Evolutionary conservation across 208 protist species (phyloP), one percentile per base, ranked within the genome.

Genomic region (Leishmania aethiopica): DNA sequence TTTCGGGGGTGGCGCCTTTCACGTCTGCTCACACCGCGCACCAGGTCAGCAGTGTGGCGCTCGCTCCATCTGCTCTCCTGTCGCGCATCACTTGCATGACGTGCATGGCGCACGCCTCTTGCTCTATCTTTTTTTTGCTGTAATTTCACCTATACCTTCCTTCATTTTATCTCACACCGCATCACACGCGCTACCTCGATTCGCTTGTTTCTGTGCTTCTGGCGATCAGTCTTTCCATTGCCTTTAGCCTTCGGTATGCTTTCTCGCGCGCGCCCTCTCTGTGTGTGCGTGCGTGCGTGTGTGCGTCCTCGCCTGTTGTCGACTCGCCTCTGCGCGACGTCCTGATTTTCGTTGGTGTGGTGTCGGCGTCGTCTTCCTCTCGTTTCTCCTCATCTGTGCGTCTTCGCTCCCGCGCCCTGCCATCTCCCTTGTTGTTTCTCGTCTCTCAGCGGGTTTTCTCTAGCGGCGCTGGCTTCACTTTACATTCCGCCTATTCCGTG

Each of bases 101-200:
- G 32, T 17, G 15, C 59, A 67, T 1, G 1, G 32, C 62, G 13
- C 62, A 11, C 2, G 32, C 15, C 32, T 67, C 13, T 67, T n/a
- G 62, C 6, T 19, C 32, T 37, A 35, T 67, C 2, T 19, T 45
- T 49, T 59, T 81, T 32, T 47, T 40, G 64, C 47, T 37, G 32
- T 47, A 17, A 8, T 71, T 3, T 10, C 67, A 55, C 62, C 73
- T 49, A 1, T 37, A 1, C 79, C 71, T 79, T 55, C 71, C 75
- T 86, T 62, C 0, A 59, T 83, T 75, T 40, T 7, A 70, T 35
- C 28, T 55, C 53, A 51, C 79, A 80, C 51, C 57, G 32, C 53
- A 19, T 49, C 3, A 32, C 28, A 69, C 10, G 10, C 64, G 13
- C 6, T 17, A 4, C 17, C n/a, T 69, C 32, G 1, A 1, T 71